Percentiles rank a stretch among this genome's conserved stretches.
Evolutionary conservation across 345 rosid species (phyloP).

Genomic region (Citrus unshiu): DNA sequence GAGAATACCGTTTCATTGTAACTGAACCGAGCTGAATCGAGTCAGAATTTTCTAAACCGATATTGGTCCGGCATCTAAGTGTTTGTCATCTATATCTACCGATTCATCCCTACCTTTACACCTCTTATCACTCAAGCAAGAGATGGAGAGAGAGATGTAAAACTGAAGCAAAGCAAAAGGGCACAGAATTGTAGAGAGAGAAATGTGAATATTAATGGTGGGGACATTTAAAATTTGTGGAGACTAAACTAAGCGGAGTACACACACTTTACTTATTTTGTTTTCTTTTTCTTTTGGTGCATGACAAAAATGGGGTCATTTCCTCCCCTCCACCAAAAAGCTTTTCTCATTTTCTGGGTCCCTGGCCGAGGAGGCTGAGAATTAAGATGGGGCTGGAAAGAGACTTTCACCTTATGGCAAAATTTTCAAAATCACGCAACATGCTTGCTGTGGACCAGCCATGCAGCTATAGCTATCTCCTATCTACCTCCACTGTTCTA

Average conservation of each 20-base stretch:
- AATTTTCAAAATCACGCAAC: constrained; percentile 36
- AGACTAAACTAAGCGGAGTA: neutral
- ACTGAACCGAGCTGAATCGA: too few relatives aligned
- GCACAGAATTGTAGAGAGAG: constrained; percentile 37
- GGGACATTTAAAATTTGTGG: constrained; percentile 17
- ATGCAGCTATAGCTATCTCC: too few relatives aligned
- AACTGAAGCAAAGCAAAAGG: constrained; percentile 54
- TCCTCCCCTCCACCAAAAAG: constrained; percentile 14
- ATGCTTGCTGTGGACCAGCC: constrained; percentile 17
- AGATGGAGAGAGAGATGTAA: constrained; percentile 35
- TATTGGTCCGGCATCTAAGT: neutral
- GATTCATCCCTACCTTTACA: constrained; percentile 30
- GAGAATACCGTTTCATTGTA: too few relatives aligned
- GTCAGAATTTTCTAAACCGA: too few relatives aligned
- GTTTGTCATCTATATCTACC: neutral
- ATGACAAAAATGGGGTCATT: constrained; percentile 40
- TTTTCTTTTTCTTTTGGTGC: constrained; percentile 37
- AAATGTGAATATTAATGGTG: constrained; percentile 23
- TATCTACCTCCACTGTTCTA: too few relatives aligned
- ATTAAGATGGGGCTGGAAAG: constrained; percentile 17
- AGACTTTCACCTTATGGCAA: constrained; percentile 16
- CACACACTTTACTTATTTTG: neutral
- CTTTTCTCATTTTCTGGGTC: constrained; percentile 20
- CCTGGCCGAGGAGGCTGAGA: neutral
- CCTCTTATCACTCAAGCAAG: constrained; percentile 25